A percentile compares a stretch with the other conserved stretches of the same genome.
phyloP scores from a whole-genome alignment of 306 rosid species.

The Dryas octopetala region DNA sequence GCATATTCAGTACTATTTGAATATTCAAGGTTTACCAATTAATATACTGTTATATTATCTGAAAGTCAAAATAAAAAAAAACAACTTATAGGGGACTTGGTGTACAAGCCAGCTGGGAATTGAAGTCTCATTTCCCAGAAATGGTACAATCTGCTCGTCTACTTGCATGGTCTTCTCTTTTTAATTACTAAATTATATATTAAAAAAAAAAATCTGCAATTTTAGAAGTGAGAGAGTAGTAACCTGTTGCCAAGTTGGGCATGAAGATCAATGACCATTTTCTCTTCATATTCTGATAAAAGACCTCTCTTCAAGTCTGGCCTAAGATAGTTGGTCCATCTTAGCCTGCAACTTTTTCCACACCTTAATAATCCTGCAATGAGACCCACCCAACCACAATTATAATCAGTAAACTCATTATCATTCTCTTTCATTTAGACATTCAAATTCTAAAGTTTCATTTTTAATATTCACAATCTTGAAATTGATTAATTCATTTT shows the following conservation, averaged over 20 bases:
- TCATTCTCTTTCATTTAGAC: neutral
- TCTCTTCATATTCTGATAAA: constrained; percentile 74
- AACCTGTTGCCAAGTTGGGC: constrained; percentile 96
- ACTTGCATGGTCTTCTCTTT: neutral
- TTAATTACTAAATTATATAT: neutral
- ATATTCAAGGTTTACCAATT: neutral
- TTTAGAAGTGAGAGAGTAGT: neutral
- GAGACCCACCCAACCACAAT: constrained; percentile 8
- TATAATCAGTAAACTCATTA: neutral
- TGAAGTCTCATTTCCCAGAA: neutral
- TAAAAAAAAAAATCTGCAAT: neutral
- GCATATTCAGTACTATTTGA: neutral
- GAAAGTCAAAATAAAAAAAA: neutral
- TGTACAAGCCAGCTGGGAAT: neutral
- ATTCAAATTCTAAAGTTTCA: neutral
- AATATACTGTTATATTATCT: neutral
- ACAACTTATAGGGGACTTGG: neutral
- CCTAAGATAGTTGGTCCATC: constrained; percentile 90
- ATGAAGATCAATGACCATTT: constrained; percentile 91
- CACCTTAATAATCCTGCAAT: constrained; percentile 82
- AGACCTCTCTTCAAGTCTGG: constrained; percentile 97
- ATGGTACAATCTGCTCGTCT: neutral
- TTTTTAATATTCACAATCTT: neutral
- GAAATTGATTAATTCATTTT: neutral
- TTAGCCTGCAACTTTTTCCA: constrained; percentile 92